Base-by-base conservation (phyloP, 176 grass and related monocot genomes). In the Phyllostachys edulis region DNA sequence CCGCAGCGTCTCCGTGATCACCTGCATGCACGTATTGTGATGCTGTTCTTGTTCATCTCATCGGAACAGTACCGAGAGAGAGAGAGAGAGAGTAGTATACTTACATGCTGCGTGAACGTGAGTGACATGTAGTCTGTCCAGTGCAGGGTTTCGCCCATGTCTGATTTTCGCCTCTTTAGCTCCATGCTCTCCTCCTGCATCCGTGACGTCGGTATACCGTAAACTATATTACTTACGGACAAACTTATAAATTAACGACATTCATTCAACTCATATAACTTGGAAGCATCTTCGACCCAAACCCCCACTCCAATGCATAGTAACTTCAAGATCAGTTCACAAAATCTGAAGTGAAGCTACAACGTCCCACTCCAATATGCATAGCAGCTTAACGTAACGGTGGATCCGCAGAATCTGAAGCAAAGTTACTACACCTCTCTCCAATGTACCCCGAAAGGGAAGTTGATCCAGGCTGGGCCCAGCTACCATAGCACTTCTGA, bases 51-150 rank as follows among this genome's bases (percentile, higher is more conserved):
- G 52, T 55, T 10, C 49, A 4, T 20, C 15, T 55, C 17, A 20
- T 55, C 52, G 3, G 14, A 51, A 5, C 13, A n/a, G n/a, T n/a
- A 51, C 49, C 49, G 4, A 51, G 13, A 17, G 4, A 49, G 10
- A 49, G 13, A 13, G 11, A 49, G 13, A 49, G 47, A 49, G 4
- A 7, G 39, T 40, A 7, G 39, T 38, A 27, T 52, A 38, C 89
- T 89, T 92, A 99, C 96, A 56, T 96, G 89, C 52, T 99, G 96
- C 15, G 93, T 99, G 80, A 99, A 99, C 4, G 96, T 77, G 73
- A 96, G 39, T 3, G 96, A 92, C 93, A 99, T 92, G 78, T 99
- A 99, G 78, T 99, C 93, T 0, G 87, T 92, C 96, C 96, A 99
- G 34, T 94, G 85, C 32, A 99, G 85, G 77, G 76, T 77, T 40